Evolutionary conservation across 176 grass and related monocot genomes (phyloP), one percentile per base, ranked within the genome.

Genomic region (Carex parvula): DNA sequence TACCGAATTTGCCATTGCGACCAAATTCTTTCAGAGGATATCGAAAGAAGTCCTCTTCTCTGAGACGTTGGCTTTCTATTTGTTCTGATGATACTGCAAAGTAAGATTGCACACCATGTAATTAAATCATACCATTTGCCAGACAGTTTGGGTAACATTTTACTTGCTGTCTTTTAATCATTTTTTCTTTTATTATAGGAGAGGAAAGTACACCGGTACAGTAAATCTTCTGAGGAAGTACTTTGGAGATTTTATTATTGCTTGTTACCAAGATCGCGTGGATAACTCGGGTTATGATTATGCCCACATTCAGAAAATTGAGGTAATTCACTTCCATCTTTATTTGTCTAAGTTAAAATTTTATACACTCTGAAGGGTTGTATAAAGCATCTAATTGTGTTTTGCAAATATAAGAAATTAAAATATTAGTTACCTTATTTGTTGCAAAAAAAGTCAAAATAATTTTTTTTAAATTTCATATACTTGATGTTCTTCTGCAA

Each of bases 161-260:
- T 16, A 71, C 1, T 68, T 66, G 41, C 17, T 65, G 24, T 67
- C 89, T 86, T 14, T 78, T 26, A 67, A 12, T 67, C 20, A 7
- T 82, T 83, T 85, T 60, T 70, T 50, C 46, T 85, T 29, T 77
- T 71, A 58, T 68, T 84, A 20, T 87, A 98, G 95, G 92, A 93
- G 91, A 87, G 95, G 89, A 53, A 98, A 81, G 84, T 91, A 98
- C 50, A 86, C 85, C 73, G 82, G 86, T 57, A 90, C 80, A 58
- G 70, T 86, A 39, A 93, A 98, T 88, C 83, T 98, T 81, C 88
- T 94, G 41, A 83, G 95, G 42, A 98, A 98, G 81, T 98, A 92
- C 88, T 91, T 93, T 80, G 95, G 95, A 9, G 92, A 98, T 85
- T 93, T 91, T 89, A 73, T 98, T 72, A 94, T 98, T 91, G 86